phyloP scores from a whole-genome alignment of 331 rosid species.

The Rosa hybrid region DNA sequence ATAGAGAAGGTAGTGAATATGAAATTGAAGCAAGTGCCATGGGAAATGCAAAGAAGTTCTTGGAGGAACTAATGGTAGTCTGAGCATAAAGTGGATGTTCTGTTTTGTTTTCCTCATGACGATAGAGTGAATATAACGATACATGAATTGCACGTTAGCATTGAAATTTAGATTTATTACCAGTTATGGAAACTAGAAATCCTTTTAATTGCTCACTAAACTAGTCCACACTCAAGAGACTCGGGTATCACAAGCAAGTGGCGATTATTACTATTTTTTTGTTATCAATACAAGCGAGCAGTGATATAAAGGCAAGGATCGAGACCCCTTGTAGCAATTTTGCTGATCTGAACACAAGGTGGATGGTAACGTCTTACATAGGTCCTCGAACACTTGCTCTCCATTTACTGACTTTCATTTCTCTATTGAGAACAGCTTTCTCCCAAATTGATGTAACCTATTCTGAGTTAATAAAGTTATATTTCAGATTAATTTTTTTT shows the following conservation, averaged over 20 bases:
- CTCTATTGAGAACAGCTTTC: too few species aligned
- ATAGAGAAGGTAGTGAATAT: conserved; percentile 6
- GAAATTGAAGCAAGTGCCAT: conserved; percentile 13
- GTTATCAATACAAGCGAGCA: neutral
- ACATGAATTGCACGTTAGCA: neutral
- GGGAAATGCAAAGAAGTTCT: conserved; percentile 18
- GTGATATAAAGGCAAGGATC: neutral
- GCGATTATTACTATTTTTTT: neutral
- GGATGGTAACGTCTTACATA: too few species aligned
- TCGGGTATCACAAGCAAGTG: neutral
- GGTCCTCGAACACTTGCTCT: neutral
- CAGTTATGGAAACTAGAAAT: neutral
- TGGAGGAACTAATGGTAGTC: conserved; percentile 13
- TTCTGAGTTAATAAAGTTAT: too few species aligned
- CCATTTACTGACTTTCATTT: neutral
- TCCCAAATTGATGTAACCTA: too few species aligned
- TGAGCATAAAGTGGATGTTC: neutral
- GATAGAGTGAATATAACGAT: neutral
- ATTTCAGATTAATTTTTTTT: too few species aligned
- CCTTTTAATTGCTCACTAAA: neutral
- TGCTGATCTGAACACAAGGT: too few species aligned
- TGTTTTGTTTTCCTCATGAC: neutral
- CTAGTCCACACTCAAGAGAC: neutral
- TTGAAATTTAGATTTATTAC: neutral
- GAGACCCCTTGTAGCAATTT: neutral